Base-by-base conservation (phyloP, 768 basidiomycete species). In the Phanerodontia chrysosporium region DNA sequence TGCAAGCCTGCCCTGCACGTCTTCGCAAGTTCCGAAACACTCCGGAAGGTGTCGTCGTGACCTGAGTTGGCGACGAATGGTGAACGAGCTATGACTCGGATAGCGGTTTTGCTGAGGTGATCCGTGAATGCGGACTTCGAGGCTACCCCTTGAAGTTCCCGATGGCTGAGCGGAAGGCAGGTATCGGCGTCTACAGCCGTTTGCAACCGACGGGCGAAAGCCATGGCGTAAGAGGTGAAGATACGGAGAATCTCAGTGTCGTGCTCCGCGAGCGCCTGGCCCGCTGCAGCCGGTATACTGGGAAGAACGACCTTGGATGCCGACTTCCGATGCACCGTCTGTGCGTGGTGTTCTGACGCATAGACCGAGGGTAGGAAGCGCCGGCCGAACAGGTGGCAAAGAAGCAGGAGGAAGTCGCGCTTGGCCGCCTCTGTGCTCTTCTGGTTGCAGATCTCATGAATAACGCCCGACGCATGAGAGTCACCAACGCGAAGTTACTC, bases 361-460 rank as follows among this genome's bases (percentile, higher is more conserved):
- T 77, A 80, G 5, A 78, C 72, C 12, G 66, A 66, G 0, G 83
- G 78, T 6, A 87, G 70, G 63, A 82, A 76, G 10, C 79, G 77
- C n/a, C 86, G 79, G 6, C 82, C 83, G 60, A 89, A 89, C 13
- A 89, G 76, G 68, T 87, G 81, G n/a, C 79, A 79, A 71, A 90
- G 74, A 3, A 89, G 67, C 7, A 80, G 58, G 54, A 89, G 74
- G 46, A 85, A 75, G 21, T 82, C 75, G 9, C 69, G 71, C 60
- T 82, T 79, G 0, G 84, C 84, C 3, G 70, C 58, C 46, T 76
- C 66, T 13, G 66, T 24, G 45, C 70, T 73, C 9, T 64, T 21
- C 53, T 82, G 75, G 18, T 65, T 62, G 69, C 85, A 85, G 30
- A 89, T 78, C 0, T 72, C 62, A 67, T 89, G 88, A 10, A 90